Evolutionary conservation across 2,329 filamentous ascomycete genomes (phyloP), one percentile per base, ranked within the genome.

Genomic region (Paraconiothyrium brasiliense): DNA sequence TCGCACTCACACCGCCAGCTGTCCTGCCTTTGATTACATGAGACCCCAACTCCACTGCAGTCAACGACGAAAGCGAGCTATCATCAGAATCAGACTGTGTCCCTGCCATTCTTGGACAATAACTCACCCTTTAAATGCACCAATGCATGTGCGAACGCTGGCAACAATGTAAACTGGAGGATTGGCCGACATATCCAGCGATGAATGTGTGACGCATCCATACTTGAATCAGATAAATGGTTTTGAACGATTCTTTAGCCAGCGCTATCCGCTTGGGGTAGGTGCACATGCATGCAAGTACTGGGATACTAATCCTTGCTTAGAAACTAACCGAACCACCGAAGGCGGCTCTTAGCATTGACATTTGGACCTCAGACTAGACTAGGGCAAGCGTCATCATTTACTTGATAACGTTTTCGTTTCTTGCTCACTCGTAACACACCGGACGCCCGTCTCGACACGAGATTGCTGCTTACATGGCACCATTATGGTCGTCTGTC

Each of bases 141-240:
- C 94, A 66, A 97, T 85, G 58, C 94, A 94, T 65, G 94, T 97
- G 82, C 93, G 88, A 73, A 89, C 91, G 67, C 89, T 89, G 59
- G 94, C 93, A 77, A 97, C 92, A 75, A 97, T 97, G 84, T 97
- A 97, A 71, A 97, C 94, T 63, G 92, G 85, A 71, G 92, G 90
- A 68, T 92, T 86, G 71, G 86, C 86, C 77, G 92, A 85, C 91
- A 94, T 94, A 9, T 34, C 44, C 49, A 39, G n/a, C 20, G 35
- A 52, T 16, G 11, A 24, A 41, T 16, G 1, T 32, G 20, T 34
- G 49, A 14, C 6, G 20, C 30, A 52, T 41, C 30, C 14, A 39
- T 41, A 11, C n/a, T 11, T 7, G 16, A 14, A 41, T 39, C 34
- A 35, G 37, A 39, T 27, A 30, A 24, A 24, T 9, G 8, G 34